Evolutionary conservation across 345 rosid species (phyloP), one percentile per base, ranked within the genome.

Genomic region (Crucihimalaya himalaica): DNA sequence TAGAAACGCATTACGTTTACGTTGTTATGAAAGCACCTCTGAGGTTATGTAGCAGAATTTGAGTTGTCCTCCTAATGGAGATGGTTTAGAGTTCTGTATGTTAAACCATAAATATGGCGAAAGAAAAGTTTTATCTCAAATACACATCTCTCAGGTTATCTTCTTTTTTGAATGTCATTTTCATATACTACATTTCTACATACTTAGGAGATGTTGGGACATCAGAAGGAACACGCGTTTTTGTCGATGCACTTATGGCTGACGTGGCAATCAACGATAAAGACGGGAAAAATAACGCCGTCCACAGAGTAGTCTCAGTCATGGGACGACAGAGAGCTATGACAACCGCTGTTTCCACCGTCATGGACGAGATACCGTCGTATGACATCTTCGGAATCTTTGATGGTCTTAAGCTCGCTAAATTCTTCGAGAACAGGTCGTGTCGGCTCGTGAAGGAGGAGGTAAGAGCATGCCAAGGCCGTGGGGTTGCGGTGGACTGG

Each of bases 321-420:
- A 77, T 77, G 80, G 80, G 80, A 39, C 76, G 80, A 47, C 71
- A 71, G 28, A 64, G 80, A 77, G 34, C 67, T 29, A 70, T 77
- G 76, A 77, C 72, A 25, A 77, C 80, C 13, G 76, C 80, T 15
- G 80, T 71, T 48, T 77, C 80, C 54, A 27, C 67, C 19, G 72
- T 71, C 5, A 63, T 77, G 15, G 51, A 50, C 15, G 55, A 77
- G 61, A 77, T 77, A 27, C 76, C 80, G 0, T 77, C 76, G 15
- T 70, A 64, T 19, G 72, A 77, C 39, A 56, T 77, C 28, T 77
- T 56, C 2, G 80, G 80, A 25, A 77, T 77, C 12, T 77, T 77
- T 1, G 39, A 70, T 14, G 80, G 80, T 18, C 48, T 48, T 7
- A 64, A 72, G 54, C 61, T 57, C 23, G 80, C 76, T 14, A 77